Evolutionary conservation across 371 early-diverging fungal species (phyloP), one percentile per base, ranked within the genome.

Genomic region (Mucor plumbeus): DNA sequence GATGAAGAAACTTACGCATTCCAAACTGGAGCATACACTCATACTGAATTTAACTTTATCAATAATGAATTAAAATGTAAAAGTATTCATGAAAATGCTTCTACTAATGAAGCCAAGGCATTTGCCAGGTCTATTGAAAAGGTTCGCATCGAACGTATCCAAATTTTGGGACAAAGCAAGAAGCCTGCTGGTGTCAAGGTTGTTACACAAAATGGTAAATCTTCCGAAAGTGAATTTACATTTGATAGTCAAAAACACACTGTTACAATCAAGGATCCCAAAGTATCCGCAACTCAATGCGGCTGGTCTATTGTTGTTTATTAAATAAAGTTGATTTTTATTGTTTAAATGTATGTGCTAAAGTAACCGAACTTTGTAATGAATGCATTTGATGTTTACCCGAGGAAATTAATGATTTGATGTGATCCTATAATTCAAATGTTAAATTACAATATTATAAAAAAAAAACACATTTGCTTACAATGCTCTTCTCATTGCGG

Each of bases 1-100:
- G 98, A 98, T 70, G 97, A 97, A n/a, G 88, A 92, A 61, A 82
- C 91, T 6, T 97, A 87, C 69, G 87, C 79, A 43, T 92, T 88
- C 68, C 72, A 87, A 70, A 70, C 78, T 1, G 92, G 92, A 0
- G 84, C 78, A 11, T 93, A 86, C 75, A 75, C 90, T 53, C 77
- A 83, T 67, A 77, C 79, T 11, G 67, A 76, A 10, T 87, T 91
- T 65, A 69, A 33, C 9, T 87, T 80, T 65, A 54, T 59, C 14
- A 36, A 75, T 5, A 67, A 65, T 35, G 57, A 65, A 17, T 70
- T 85, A 33, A 67, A 71, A 11, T 75, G 77, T n/a, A 61, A 63
- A 17, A 62, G 48, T 17, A 44, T 80, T 11, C 75, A 74, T 62
- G 64, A 73, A 41, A 71, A 74, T 9, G 56, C 70, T 7, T 31